Evolutionary conservation across 2,329 filamentous ascomycete species (phyloP).

Genomic region (Fusarium tupiense): DNA sequence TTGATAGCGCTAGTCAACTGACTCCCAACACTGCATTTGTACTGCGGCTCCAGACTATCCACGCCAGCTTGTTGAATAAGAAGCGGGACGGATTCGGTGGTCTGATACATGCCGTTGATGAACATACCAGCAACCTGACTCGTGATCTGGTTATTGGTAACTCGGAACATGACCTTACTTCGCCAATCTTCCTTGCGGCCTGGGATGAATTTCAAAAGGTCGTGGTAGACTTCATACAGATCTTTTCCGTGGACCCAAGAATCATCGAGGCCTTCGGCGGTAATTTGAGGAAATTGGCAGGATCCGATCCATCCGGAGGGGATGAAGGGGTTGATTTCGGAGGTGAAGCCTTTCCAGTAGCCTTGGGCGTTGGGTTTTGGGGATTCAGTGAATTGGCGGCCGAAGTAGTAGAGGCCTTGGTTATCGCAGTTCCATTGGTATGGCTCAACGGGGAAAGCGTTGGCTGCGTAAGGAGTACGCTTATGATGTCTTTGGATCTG

Average conservation of each 20-base stretch:
- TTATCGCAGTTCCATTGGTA: conserved; percentile 80
- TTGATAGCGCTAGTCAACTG: conserved; percentile 56
- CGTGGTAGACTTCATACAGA: conserved; percentile 78
- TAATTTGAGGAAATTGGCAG: conserved; percentile 86
- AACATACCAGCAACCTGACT: conserved; percentile 82
- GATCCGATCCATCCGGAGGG: conserved; percentile 75
- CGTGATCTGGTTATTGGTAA: conserved; percentile 86
- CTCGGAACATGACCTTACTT: conserved; percentile 68
- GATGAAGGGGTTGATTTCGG: conserved; percentile 72
- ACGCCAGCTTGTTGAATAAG: conserved; percentile 62
- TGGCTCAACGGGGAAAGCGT: conserved; percentile 78
- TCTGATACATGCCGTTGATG: conserved; percentile 73
- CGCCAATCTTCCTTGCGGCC: conserved; percentile 53
- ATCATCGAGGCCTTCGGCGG: conserved; percentile 75
- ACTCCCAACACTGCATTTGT: conserved; percentile 67
- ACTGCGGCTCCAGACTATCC: conserved; percentile 80
- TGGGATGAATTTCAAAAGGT: conserved; percentile 74
- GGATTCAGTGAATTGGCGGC: conserved; percentile 59
- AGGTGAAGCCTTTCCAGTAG: conserved; percentile 73
- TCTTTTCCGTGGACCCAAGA: conserved; percentile 81
- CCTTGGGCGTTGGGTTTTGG: conserved; percentile 61
- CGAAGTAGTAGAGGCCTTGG: conserved; percentile 75
- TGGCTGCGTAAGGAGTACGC: conserved; percentile 80
- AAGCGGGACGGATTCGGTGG: conserved; percentile 55
- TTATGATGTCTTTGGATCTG: conserved; percentile 89